These are phyloP conservation scores for Solanum chaucha DNA, from an alignment of 257 asterid genomes.

Conservation along the genomic window DNA sequence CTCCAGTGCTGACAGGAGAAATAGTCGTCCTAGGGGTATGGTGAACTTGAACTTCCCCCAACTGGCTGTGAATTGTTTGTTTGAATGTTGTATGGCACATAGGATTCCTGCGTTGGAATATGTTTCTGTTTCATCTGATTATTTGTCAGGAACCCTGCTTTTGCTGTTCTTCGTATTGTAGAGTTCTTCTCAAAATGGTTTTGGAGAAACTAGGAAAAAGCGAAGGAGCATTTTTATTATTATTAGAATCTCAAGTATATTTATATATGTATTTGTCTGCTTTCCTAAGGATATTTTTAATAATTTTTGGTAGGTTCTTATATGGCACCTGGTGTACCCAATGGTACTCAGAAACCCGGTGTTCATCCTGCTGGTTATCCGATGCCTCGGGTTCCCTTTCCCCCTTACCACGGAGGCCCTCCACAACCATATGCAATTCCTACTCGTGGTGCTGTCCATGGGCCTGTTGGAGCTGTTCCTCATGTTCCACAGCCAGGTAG, in stretches of 20 bases:
- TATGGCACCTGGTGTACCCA: constrained; percentile 73
- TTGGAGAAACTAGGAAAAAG: not conserved
- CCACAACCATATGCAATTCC: constrained; percentile 99
- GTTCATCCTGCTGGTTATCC: constrained; percentile 71
- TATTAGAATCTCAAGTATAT: not conserved
- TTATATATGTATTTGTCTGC: not conserved
- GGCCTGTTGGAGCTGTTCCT: constrained; percentile 88
- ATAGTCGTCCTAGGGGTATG: constrained; percentile 80
- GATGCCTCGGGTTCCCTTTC: constrained; percentile 71
- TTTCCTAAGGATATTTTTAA: not conserved
- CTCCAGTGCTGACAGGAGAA: constrained; percentile 69
- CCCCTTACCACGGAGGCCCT: constrained; percentile 80
- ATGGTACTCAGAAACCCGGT: constrained; percentile 76
- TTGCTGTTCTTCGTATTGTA: not conserved
- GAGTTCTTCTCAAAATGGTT: not conserved
- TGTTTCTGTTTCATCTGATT: not conserved
- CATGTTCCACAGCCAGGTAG: constrained; percentile 93
- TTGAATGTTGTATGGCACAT: not conserved
- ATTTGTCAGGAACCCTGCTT: not conserved
- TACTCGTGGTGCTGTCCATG: constrained; percentile 88
- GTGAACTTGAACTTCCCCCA: not conserved
- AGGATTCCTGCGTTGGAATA: not conserved
- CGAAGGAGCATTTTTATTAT: not conserved
- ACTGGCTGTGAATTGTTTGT: not conserved
- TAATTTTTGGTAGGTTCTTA: constrained; percentile 8